Evolutionary conservation across 2,329 filamentous ascomycete genomes (phyloP).

Genomic region (Aureobasidium mangrovei): DNA sequence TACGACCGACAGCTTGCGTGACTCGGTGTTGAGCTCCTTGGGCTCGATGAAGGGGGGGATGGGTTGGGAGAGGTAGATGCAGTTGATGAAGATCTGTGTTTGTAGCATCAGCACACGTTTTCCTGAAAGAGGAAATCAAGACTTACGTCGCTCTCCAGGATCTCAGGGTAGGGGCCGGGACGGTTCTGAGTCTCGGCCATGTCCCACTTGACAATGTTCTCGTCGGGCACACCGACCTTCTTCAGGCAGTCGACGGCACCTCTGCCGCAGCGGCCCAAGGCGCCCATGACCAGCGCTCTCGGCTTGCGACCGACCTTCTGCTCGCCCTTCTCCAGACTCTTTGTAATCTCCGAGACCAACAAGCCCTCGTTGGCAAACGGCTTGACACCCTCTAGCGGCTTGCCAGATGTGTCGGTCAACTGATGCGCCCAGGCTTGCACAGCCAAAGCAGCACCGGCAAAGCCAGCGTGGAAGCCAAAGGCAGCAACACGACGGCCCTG

Average conservation of each 20-base stretch:
- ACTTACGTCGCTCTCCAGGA: constrained; percentile 32
- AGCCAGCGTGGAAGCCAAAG: constrained; percentile 65
- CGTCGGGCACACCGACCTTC: constrained; percentile 61
- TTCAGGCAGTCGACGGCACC: constrained; percentile 75
- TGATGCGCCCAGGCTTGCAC: constrained; percentile 80
- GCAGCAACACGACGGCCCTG: constrained; percentile 61
- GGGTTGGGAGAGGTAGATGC: constrained; percentile 73
- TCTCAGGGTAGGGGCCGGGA: constrained; percentile 30
- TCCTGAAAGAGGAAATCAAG: constrained; percentile 16
- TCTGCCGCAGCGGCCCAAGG: constrained; percentile 64
- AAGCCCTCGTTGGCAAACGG: constrained; percentile 66
- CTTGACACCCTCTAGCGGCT: constrained; percentile 57
- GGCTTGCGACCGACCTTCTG: constrained; percentile 60
- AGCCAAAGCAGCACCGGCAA: constrained; percentile 53
- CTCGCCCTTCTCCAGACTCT: constrained; percentile 56
- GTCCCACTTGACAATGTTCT: constrained; percentile 67
- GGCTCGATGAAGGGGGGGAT: constrained; percentile 75
- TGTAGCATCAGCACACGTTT: constrained; percentile 70
- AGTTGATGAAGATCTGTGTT: constrained; percentile 61
- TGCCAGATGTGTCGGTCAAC: constrained; percentile 56
- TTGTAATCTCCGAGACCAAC: constrained; percentile 66
- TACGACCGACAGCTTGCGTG: constrained; percentile 58
- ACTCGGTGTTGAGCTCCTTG: constrained; percentile 56
- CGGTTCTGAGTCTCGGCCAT: constrained; percentile 67
- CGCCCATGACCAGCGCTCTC: constrained; percentile 75